Base-by-base conservation (phyloP, 1,284 basidiomycete species). In the Inonotus obliquus region DNA sequence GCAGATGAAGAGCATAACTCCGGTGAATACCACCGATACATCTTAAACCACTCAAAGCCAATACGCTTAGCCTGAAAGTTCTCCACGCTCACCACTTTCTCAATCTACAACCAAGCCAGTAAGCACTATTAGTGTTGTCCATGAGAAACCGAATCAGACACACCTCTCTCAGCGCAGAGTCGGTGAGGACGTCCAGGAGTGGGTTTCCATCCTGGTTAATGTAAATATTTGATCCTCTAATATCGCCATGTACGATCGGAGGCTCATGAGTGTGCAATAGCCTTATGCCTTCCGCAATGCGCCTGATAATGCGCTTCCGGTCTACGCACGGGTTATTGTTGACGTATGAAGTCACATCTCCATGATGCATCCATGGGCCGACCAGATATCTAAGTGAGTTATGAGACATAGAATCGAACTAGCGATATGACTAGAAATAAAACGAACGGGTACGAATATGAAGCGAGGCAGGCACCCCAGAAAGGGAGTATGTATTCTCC, bases 51-150 rank as follows among this genome's bases (percentile, higher is more conserved):
- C 76, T n/a, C n/a, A n/a, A n/a, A n/a, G n/a, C n/a, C n/a, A n/a
- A n/a, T n/a, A n/a, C n/a, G n/a, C n/a, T n/a, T 77, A 66, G 79
- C 83, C 65, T 81, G 80, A 2, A 80, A 82, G 65, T 82, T 79
- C 4, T 79, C 78, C 5, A 79, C 77, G 0, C 80, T 80, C 13
- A 79, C 78, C 54, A 81, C 74, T 53, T 81, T 79, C 65, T 82
- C 79, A n/a, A 82, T 76, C 80, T 83, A 61, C 4, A 38, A 32
- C 13, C 25, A 4, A 25, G 25, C 29, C 19, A 13, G n/a, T 53
- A 17, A 49, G 6, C 14, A 11, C 41, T 14, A 23, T 17, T 54
- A 53, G 25, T 10, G 27, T 27, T n/a, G n/a, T n/a, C n/a, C n/a
- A n/a, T n/a, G 25, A 7, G 1, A 4, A 17, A 7, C 47, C 51